A percentile compares a stretch with the other conserved stretches of the same genome.
Conservation (phyloP, 1,284 basidiomycete species). For the Cryptococcus sp. region DNA sequence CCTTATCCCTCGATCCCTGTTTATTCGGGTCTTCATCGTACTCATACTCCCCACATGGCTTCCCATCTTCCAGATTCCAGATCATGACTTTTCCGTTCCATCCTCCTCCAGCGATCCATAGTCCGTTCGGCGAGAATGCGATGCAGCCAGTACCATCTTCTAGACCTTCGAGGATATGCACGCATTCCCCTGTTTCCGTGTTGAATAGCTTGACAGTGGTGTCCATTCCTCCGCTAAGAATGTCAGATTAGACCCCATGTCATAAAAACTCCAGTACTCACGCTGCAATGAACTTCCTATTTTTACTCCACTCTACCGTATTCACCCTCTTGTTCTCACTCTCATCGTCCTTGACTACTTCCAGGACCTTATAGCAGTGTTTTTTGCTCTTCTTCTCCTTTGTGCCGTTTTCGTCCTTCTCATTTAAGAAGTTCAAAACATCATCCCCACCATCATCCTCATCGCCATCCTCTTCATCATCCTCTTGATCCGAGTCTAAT, state of each 20-base stretch:
- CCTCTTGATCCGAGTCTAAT: neutral
- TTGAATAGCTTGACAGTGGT: constrained; percentile 41
- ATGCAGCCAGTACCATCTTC: constrained; percentile 37
- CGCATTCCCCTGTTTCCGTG: constrained; percentile 24
- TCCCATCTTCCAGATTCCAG: constrained; percentile 39
- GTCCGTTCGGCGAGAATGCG: constrained; percentile 31
- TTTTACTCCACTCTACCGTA: constrained; percentile 36
- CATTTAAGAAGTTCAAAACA: neutral
- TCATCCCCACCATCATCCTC: constrained; percentile 13
- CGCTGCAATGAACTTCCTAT: constrained; percentile 39
- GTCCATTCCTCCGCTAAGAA: constrained; percentile 37
- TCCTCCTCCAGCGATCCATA: constrained; percentile 35
- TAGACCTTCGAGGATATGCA: constrained; percentile 29
- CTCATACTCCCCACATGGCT: constrained; percentile 22
- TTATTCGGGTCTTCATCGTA: constrained; percentile 28
- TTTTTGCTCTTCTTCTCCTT: constrained; percentile 22
- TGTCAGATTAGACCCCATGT: neutral
- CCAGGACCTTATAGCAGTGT: constrained; percentile 28
- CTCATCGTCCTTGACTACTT: constrained; percentile 23
- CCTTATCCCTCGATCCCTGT: constrained; percentile 22
- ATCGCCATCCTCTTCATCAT: constrained; percentile 12
- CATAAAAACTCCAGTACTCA: constrained; percentile 16
- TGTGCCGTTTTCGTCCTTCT: constrained; percentile 11
- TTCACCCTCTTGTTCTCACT: constrained; percentile 42
- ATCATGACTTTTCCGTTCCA: constrained; percentile 36